Conservation (phyloP, 2,329 filamentous ascomycete genomes). For the Colletotrichum siamense region DNA sequence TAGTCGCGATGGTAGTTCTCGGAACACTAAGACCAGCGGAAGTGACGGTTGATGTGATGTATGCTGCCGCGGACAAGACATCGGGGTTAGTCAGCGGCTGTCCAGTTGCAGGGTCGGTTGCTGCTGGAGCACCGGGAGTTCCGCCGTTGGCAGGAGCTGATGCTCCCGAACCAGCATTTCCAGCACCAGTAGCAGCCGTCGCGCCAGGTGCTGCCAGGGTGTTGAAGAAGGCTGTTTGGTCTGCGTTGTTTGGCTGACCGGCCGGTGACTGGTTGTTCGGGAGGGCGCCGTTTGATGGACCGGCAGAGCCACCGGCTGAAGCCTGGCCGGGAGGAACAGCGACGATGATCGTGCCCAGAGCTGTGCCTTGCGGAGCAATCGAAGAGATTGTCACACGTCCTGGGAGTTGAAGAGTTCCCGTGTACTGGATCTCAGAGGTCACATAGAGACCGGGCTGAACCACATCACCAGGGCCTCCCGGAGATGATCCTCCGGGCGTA, state of each 20-base stretch:
- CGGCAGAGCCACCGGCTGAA: not conserved
- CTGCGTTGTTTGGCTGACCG: not conserved
- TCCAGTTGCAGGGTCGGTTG: not conserved
- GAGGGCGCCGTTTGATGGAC: not conserved
- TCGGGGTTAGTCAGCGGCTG: not conserved
- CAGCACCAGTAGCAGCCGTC: rapidly evolving
- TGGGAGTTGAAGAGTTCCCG: not conserved
- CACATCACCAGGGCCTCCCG: not conserved
- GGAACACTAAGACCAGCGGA: not conserved
- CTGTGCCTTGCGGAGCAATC: not conserved
- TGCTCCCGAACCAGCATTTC: not conserved
- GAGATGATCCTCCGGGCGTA: not conserved
- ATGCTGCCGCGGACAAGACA: not conserved
- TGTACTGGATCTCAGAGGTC: not conserved
- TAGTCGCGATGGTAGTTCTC: not conserved
- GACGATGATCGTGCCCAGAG: conserved; percentile 4
- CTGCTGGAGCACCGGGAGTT: not conserved
- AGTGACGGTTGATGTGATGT: not conserved
- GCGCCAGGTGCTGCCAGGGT: not conserved
- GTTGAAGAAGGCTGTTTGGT: not conserved
- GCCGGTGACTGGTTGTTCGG: not conserved
- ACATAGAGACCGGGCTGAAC: not conserved
- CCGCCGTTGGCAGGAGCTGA: not conserved
- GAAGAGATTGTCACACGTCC: not conserved
- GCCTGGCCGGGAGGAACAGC: not conserved